Conservation (phyloP, 139 green algal genomes). For the Ettlia oleoabundans region DNA sequence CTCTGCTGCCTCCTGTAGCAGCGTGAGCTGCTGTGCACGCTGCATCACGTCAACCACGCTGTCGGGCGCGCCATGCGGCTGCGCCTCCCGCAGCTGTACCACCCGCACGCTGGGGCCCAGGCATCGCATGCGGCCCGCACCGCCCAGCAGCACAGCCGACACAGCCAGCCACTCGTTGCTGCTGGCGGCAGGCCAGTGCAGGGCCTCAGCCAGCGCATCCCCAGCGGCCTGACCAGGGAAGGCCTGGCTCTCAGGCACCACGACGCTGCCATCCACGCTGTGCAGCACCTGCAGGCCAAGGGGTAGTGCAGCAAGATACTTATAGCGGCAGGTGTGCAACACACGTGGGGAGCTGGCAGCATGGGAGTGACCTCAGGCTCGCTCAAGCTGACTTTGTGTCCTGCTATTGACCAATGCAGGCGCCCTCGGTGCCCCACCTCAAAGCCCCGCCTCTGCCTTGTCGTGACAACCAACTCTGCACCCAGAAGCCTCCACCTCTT, state of each 20-base stretch:
- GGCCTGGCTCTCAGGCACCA: not conserved
- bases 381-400: too few species aligned
- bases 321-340: too few species aligned
- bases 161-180: constrained; percentile 41
- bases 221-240: not conserved
- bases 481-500: not conserved
- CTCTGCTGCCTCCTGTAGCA: not conserved
- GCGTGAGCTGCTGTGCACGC: not conserved
- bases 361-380: too few species aligned
- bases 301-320: too few species aligned
- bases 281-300: not conserved
- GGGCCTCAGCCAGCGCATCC: not conserved
- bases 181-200: constrained; percentile 34
- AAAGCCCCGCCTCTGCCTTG: too few species aligned
- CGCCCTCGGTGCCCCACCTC: too few species aligned
- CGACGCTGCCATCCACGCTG: not conserved
- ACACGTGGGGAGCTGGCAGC: too few species aligned
- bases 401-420: too few species aligned
- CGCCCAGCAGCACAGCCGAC: constrained; percentile 33
- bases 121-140: constrained; percentile 33
- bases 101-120: constrained; percentile 36
- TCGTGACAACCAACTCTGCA: too few species aligned
- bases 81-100: constrained; percentile 19
- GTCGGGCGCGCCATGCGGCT: not conserved
- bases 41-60: not conserved